Base-by-base conservation (phyloP, 2,329 filamentous ascomycete genomes). In the Exophiala phaeomuriformis region DNA sequence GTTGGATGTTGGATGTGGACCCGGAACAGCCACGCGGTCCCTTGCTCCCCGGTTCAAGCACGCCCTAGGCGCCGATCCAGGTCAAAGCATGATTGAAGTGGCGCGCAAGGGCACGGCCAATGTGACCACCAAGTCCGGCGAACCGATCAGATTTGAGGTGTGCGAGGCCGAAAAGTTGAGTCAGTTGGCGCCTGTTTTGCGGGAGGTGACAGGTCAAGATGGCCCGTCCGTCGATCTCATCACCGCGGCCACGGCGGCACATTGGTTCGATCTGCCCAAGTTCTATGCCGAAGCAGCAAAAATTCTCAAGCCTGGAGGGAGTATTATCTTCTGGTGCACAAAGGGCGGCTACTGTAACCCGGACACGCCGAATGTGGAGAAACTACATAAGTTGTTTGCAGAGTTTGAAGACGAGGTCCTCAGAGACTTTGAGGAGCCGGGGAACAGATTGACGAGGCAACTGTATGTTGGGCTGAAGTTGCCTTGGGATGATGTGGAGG, bases 1-100 rank as follows among this genome's bases (percentile, higher is more conserved):
- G 0, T 62, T 81, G 8, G 80, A 84, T 56, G 66, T 82, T 4
- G 80, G 80, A 32, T 81, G 78, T 61, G 79, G 80, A 0, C 79
- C 80, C 0, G 80, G 80, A 3, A 74, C 65, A 8, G 76, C 74
- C 0, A 71, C 71, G 0, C 71, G 73, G 2, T 68, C 67, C 3
- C 69, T 82, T 1, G 73, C 75, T 0, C 64, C 66, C 0, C 68
- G 68, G 33, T 83, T 83, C 61, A 52, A 63, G 0, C 63, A 69
- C 29, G 75, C 68, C 5, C 65, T 76, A 10, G 81, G 78, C 3
- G 60, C 78, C 8, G 80, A 83, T 56, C 71, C 78, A 0, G 73
- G 75, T 1, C 66, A 68, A 9, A 74, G 72, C 40, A 83, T 83
- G 80, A 76, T 83, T 47, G 62, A 54, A 8, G 68, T 71, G 0